A percentile compares a stretch with the other conserved stretches of the same genome.
These are phyloP conservation scores for Vigna radiata DNA, from an alignment of 306 rosid genomes.

Conservation along the genomic window DNA sequence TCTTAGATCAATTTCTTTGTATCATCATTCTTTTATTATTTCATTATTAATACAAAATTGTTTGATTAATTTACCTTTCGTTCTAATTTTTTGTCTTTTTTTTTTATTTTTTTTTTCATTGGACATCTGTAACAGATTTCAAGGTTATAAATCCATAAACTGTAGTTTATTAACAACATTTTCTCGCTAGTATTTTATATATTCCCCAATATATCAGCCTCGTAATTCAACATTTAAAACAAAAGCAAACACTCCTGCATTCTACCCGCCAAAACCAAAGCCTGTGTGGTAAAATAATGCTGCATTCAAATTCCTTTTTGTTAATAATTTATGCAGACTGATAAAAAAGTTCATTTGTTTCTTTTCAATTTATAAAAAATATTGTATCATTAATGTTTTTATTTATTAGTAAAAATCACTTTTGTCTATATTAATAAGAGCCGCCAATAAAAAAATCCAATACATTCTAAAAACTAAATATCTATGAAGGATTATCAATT, in stretches of 20 bases:
- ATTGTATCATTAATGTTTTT: too few species aligned
- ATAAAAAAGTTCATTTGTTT: too few species aligned
- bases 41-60: neutral
- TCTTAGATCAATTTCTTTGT: slow-evolving; percentile 22
- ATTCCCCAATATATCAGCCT: neutral
- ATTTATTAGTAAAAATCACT: too few species aligned
- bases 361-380: too few species aligned
- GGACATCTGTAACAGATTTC: slow-evolving; percentile 5
- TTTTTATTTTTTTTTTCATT: slow-evolving; percentile 2
- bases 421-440: too few species aligned
- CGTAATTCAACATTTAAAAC: neutral
- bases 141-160: slow-evolving; percentile 20
- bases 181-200: neutral
- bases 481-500: too few species aligned
- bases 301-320: neutral
- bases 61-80: neutral
- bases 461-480: too few species aligned
- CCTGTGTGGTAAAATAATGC: neutral
- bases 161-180: neutral
- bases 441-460: too few species aligned
- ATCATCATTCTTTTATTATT: neutral
- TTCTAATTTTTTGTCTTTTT: neutral
- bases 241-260: neutral
- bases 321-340: too few species aligned
- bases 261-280: too few species aligned